A percentile compares a stretch with the other conserved stretches of the same genome.
phyloP scores from a whole-genome alignment of 2,329 filamentous ascomycete genomes.

The Fusarium fracticaudum region DNA sequence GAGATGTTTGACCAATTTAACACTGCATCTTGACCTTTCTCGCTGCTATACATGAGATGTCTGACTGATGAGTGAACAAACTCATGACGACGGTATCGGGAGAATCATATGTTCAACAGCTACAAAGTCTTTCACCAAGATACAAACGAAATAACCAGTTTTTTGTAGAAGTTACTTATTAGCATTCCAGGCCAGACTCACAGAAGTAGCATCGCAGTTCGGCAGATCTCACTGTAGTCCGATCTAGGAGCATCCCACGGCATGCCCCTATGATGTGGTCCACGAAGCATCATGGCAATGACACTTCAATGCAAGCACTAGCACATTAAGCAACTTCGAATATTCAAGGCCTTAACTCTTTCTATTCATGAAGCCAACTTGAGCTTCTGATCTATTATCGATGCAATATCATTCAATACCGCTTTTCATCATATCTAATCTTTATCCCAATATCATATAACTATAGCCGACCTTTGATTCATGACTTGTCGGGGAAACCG shows the following conservation, averaged over 20 bases:
- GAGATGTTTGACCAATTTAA: neutral
- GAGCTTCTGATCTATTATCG: conserved; percentile 18
- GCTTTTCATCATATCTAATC: conserved; percentile 20
- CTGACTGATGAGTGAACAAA: neutral
- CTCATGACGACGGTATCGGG: no score
- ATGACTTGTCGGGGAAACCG: conserved; percentile 75
- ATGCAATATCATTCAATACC: neutral
- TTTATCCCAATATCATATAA: neutral
- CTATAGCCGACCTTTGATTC: conserved; percentile 35
- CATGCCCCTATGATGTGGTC: neutral
- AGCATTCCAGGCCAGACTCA: neutral
- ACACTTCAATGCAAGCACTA: neutral
- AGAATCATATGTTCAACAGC: neutral
- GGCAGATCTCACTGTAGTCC: neutral
- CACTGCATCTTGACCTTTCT: neutral
- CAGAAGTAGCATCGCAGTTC: no score
- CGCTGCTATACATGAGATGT: neutral
- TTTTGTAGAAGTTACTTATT: no score
- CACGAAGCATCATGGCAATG: neutral
- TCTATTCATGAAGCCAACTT: neutral
- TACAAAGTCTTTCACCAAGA: neutral
- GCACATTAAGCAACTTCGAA: neutral
- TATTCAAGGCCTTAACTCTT: neutral
- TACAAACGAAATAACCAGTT: neutral
- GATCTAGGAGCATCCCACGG: neutral